phyloP scores from a whole-genome alignment of 1,139 yeast genomes.

The Debaryomyces udenii region DNA sequence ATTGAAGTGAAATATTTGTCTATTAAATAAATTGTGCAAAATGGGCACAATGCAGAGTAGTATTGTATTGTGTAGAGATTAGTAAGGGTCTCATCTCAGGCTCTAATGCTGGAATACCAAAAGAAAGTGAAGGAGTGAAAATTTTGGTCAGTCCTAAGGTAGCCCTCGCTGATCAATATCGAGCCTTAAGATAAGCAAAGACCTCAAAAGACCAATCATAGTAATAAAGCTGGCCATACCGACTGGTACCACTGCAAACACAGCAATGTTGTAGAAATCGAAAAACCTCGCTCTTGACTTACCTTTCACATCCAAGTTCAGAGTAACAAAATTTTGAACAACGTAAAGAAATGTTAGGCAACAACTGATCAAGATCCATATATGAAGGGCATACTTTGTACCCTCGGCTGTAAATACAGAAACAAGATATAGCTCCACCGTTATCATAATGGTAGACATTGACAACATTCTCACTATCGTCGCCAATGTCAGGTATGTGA shows the following conservation, averaged over 20 bases:
- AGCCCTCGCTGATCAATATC: slow-evolving; percentile 53
- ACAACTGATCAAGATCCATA: slow-evolving; percentile 90
- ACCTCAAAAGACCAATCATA: slow-evolving; percentile 79
- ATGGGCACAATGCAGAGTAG: no score
- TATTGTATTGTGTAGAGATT: no score
- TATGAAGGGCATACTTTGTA: slow-evolving; percentile 69
- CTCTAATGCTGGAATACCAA: no score
- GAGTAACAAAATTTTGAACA: slow-evolving; percentile 85
- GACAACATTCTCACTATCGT: slow-evolving; percentile 85
- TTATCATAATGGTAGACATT: slow-evolving; percentile 72
- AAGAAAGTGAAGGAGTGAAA: no score
- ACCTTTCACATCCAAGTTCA: slow-evolving; percentile 66
- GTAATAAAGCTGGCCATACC: slow-evolving; percentile 94
- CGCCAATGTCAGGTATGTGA: slow-evolving; percentile 83
- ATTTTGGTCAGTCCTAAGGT: not conserved
- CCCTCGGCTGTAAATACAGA: slow-evolving; percentile 57
- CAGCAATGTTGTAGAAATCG: slow-evolving; percentile 82
- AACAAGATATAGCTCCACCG: slow-evolving; percentile 69
- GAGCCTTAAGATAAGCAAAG: slow-evolving; percentile 71
- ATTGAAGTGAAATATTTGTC: not conserved
- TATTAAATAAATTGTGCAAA: no score
- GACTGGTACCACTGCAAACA: slow-evolving; percentile 95
- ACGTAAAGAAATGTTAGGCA: slow-evolving; percentile 81
- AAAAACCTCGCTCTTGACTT: slow-evolving; percentile 60
- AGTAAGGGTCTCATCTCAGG: no score